A percentile compares a stretch with the other conserved stretches of the same genome.
Evolutionary conservation across 2,329 filamentous ascomycete genomes (phyloP).

Genomic region (Bertia moriformis): DNA sequence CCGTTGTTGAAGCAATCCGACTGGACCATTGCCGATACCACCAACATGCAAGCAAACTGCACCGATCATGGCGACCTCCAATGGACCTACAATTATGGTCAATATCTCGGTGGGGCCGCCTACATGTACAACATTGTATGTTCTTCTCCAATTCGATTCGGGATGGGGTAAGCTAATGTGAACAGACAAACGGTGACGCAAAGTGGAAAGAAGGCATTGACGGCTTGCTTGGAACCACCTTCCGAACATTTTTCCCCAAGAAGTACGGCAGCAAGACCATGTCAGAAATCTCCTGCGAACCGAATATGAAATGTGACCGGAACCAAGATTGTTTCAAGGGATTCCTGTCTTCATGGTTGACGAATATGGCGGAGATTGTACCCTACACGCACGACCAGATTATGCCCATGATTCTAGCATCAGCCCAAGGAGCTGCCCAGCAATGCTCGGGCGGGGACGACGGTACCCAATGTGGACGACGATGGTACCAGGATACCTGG

Average conservation of each 20-base stretch:
- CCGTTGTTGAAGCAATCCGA: background rate
- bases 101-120: background rate
- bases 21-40: slow-evolving; percentile 12
- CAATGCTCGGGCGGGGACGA: background rate
- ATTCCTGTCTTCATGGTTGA: background rate
- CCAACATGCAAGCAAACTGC: slow-evolving; percentile 14
- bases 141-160: background rate
- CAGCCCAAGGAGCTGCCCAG: background rate
- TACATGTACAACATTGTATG: background rate
- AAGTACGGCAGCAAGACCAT: background rate
- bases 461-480: background rate
- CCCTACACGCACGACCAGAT: background rate
- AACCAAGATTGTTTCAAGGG: background rate
- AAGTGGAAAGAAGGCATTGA: background rate
- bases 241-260: background rate
- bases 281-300: background rate
- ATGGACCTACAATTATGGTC: slow-evolving; percentile 1
- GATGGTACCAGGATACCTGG: background rate
- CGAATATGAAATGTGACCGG: background rate
- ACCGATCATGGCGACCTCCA: slow-evolving; percentile 11
- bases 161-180: background rate
- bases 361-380: background rate
- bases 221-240: background rate
- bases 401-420: background rate
- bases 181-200: background rate